Conservation (phyloP, 257 asterid species). For the Nemophila menziesii region DNA sequence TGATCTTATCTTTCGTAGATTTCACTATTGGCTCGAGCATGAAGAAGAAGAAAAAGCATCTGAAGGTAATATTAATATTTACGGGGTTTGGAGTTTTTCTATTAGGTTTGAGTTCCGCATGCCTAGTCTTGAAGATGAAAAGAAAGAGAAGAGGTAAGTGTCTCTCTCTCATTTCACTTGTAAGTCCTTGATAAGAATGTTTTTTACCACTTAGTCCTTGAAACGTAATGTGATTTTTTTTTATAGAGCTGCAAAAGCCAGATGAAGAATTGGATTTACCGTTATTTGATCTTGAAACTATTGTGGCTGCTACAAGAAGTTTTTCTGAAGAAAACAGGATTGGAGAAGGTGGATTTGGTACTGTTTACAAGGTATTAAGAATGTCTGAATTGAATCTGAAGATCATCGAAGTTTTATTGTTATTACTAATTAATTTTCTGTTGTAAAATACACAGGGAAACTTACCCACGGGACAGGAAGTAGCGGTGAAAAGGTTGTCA, state of each 20-base stretch:
- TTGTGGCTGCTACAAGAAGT: constrained; percentile 17
- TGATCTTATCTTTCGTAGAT: not conserved
- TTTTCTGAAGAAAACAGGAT: constrained; percentile 20
- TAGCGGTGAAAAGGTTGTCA: constrained; percentile 32
- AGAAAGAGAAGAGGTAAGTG: constrained; percentile 6
- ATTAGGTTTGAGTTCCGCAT: not conserved
- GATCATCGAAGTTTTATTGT: not conserved
- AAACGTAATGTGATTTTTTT: not conserved
- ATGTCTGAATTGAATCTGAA: not conserved
- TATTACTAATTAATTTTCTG: not conserved
- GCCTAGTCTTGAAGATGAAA: not conserved
- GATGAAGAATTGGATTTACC: constrained; percentile 18
- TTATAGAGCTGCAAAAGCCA: constrained; percentile 6
- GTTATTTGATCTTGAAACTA: constrained; percentile 14
- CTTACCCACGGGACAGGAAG: constrained; percentile 17
- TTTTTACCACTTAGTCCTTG: too few relatives aligned
- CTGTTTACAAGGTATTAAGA: constrained; percentile 23
- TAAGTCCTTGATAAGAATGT: not conserved
- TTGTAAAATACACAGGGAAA: constrained; percentile 10
- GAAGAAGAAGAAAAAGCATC: not conserved
- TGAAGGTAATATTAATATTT: not conserved
- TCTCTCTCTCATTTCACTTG: not conserved
- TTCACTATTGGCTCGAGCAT: constrained; percentile 1
- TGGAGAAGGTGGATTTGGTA: constrained; percentile 26
- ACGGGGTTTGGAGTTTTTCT: not conserved